phyloP scores from a whole-genome alignment of 345 rosid genomes.

The Erucastrum elatum region DNA sequence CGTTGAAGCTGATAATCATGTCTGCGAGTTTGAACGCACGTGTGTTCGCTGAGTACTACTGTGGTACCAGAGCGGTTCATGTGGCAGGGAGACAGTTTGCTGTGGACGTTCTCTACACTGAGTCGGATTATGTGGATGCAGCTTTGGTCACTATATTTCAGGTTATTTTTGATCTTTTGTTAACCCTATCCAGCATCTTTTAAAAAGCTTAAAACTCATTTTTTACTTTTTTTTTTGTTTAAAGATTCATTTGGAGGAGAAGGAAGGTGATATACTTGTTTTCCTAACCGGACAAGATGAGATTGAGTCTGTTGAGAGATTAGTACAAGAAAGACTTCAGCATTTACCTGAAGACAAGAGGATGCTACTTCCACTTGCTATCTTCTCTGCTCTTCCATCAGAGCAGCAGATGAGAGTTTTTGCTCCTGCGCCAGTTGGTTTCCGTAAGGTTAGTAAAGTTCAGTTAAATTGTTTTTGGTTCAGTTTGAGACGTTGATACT shows the following conservation, averaged over 20 bases:
- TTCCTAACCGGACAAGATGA: conserved; percentile 98
- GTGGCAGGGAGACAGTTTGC: conserved; percentile 84
- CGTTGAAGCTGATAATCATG: conserved; percentile 83
- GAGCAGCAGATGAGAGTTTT: conserved; percentile 88
- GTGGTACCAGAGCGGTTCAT: conserved; percentile 84
- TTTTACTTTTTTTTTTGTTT: not conserved
- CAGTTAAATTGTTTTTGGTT: not conserved
- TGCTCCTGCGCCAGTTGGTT: conserved; percentile 63
- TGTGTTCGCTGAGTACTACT: conserved; percentile 74
- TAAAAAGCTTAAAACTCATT: not conserved
- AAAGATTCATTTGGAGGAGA: conserved; percentile 74
- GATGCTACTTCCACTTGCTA: conserved; percentile 60
- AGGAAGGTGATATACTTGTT: conserved; percentile 85
- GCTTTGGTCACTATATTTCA: conserved; percentile 77
- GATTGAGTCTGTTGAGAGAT: conserved; percentile 79
- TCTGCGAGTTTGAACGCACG: conserved; percentile 98
- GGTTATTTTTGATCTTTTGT: conserved; percentile 46
- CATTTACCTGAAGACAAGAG: conserved; percentile 61
- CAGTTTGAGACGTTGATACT: not conserved
- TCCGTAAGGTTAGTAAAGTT: conserved; percentile 64
- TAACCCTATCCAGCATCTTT: conserved; percentile 3
- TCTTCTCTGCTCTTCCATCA: conserved; percentile 88
- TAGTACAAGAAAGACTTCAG: conserved; percentile 60
- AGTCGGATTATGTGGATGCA: conserved; percentile 82
- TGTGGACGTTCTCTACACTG: conserved; percentile 73